Evolutionary conservation across 345 rosid species (phyloP).

Genomic region (Stellera chamaejasme): DNA sequence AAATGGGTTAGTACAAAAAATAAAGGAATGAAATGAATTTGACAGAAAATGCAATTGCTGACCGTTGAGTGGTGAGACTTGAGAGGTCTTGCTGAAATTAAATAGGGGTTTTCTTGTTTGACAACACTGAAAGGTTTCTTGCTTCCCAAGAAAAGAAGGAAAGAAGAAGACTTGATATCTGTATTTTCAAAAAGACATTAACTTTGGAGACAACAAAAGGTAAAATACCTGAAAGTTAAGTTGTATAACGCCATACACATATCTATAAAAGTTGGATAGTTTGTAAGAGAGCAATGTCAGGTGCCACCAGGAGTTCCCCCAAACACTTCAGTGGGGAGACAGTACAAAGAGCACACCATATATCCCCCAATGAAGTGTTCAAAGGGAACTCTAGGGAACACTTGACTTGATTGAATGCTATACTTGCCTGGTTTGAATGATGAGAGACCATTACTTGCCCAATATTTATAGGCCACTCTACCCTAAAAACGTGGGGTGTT

Average conservation of each 20-base stretch:
- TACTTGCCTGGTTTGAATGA: background rate
- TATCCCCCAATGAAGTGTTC: constrained; percentile 33
- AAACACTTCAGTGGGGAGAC: constrained; percentile 44
- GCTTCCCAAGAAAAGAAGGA: background rate
- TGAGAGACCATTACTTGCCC: background rate
- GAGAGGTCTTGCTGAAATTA: background rate
- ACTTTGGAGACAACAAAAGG: too few species aligned
- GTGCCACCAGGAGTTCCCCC: constrained; percentile 46
- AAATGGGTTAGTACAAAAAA: background rate
- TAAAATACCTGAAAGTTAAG: too few species aligned
- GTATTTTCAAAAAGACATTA: too few species aligned
- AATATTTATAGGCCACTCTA: constrained; percentile 6
- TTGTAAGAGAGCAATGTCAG: constrained; percentile 5
- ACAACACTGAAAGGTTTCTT: too few species aligned
- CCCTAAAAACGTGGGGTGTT: too few species aligned
- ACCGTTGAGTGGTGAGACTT: background rate
- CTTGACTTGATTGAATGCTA: constrained; percentile 1
- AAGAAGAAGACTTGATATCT: too few species aligned
- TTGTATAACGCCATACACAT: too few species aligned
- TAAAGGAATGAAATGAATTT: background rate
- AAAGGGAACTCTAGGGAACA: constrained; percentile 32
- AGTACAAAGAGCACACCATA: background rate
- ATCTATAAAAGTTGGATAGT: too few species aligned
- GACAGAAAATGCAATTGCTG: background rate
- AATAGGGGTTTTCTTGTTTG: too few species aligned